Evolutionary conservation across 1,139 yeast genomes (phyloP).

Genomic region (Sugiyamaella paludigena): DNA sequence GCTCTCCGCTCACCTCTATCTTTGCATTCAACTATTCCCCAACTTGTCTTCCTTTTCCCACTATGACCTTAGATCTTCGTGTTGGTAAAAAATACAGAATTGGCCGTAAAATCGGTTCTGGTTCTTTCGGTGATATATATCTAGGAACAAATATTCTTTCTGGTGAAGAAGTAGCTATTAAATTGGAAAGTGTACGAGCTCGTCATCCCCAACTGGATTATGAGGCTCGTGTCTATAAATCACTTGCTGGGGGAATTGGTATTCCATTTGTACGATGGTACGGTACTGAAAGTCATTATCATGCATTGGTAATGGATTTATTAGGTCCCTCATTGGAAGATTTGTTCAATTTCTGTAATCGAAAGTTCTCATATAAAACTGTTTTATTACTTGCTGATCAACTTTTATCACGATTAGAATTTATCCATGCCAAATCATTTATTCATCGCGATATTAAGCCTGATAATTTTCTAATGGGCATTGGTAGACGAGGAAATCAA

Average conservation of each 20-base stretch:
- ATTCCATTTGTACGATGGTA: constrained; percentile 97
- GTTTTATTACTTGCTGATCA: constrained; percentile 92
- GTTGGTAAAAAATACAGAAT: constrained; percentile 94
- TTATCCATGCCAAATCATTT: constrained; percentile 91
- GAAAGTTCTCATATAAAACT: constrained; percentile 91
- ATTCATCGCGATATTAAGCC: constrained; percentile 90
- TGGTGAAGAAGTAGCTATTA: constrained; percentile 97
- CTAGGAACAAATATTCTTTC: constrained; percentile 84
- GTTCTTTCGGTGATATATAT: constrained; percentile 96
- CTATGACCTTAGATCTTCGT: constrained; percentile 55
- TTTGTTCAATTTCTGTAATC: constrained; percentile 89
- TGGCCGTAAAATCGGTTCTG: constrained; percentile 95
- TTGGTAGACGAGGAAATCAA: constrained; percentile 91
- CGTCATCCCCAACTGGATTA: constrained; percentile 96
- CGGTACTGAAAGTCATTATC: constrained; percentile 94
- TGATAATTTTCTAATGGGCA: constrained; percentile 95
- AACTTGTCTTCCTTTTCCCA: neutral
- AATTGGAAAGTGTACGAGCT: constrained; percentile 83
- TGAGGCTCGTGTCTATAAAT: constrained; percentile 93
- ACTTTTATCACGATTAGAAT: constrained; percentile 89
- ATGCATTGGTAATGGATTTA: constrained; percentile 94
- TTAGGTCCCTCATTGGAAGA: constrained; percentile 96
- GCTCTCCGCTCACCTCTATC: neutral
- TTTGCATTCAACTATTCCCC: neutral
- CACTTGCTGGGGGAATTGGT: constrained; percentile 95